Conservation (phyloP, 2,329 filamentous ascomycete species). For the Penicillium verrucosum region DNA sequence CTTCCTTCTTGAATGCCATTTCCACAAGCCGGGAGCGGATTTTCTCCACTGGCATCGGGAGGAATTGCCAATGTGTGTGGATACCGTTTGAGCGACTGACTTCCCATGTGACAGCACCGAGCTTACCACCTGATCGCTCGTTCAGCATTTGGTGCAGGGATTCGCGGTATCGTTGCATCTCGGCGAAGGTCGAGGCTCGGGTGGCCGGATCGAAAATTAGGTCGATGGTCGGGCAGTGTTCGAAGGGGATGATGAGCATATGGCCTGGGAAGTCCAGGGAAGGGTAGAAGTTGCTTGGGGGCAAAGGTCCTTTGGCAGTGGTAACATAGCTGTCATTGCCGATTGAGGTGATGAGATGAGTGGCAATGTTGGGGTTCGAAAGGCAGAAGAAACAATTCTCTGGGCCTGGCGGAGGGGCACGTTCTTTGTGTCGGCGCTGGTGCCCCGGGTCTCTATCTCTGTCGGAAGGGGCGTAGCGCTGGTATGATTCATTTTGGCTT, state of each 20-base stretch:
- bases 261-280: constrained; percentile 76
- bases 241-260: constrained; percentile 84
- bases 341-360: constrained; percentile 86
- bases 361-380: constrained; percentile 76
- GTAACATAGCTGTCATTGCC: constrained; percentile 85
- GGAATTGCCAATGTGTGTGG: constrained; percentile 90
- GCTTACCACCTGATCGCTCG: constrained; percentile 44
- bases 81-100: constrained; percentile 78
- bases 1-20: constrained; percentile 82
- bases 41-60: constrained; percentile 69
- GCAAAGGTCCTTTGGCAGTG: constrained; percentile 85
- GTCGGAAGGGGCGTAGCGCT: constrained; percentile 41
- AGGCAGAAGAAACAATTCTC: constrained; percentile 93
- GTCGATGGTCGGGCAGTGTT: constrained; percentile 72
- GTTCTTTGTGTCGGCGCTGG: constrained; percentile 42
- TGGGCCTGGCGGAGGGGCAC: constrained; percentile 57
- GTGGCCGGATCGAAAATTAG: constrained; percentile 60
- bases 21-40: constrained; percentile 74
- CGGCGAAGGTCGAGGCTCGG: constrained; percentile 60
- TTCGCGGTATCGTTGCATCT: constrained; percentile 79
- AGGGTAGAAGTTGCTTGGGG: constrained; percentile 67
- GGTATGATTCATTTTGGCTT: constrained; percentile 36
- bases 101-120: constrained; percentile 89
- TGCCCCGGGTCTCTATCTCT: constrained; percentile 27
- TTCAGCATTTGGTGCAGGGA: constrained; percentile 75